These are phyloP conservation scores for Podospora sp. DNA, from an alignment of 495 filamentous ascomycete genomes.

Conservation along the genomic window DNA sequence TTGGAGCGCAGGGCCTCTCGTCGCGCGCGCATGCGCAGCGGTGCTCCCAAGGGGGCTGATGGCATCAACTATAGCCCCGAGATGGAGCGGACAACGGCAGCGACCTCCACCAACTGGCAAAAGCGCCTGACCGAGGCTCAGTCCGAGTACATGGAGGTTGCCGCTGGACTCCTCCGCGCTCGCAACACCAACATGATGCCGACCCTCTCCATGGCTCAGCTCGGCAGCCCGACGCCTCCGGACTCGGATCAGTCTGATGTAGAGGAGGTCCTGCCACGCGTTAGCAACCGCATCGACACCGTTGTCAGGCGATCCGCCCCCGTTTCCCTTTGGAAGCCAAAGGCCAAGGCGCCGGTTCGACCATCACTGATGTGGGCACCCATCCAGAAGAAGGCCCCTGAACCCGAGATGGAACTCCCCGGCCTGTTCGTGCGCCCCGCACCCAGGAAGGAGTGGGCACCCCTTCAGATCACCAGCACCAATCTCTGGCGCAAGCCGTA, in stretches of 20 bases:
- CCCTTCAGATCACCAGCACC: slow-evolving; percentile 42
- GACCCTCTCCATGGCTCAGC: slow-evolving; percentile 37
- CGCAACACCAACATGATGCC: slow-evolving; percentile 45
- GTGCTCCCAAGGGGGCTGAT: slow-evolving; percentile 28
- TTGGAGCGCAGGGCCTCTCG: slow-evolving; percentile 42
- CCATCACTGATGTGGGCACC: slow-evolving; percentile 22
- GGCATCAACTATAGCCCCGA: slow-evolving; percentile 23
- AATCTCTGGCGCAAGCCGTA: slow-evolving; percentile 46
- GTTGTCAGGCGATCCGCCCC: background rate
- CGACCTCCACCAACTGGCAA: slow-evolving; percentile 32
- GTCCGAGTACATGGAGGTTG: slow-evolving; percentile 47
- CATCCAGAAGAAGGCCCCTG: slow-evolving; percentile 15
- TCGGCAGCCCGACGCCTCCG: slow-evolving; percentile 55
- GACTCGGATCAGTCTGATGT: slow-evolving; percentile 44
- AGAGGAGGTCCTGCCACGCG: slow-evolving; percentile 25
- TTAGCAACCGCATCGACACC: slow-evolving; percentile 5
- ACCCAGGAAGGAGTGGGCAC: slow-evolving; percentile 34
- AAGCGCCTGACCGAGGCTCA: slow-evolving; percentile 45
- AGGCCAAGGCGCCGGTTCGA: background rate
- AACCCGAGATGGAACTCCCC: slow-evolving; percentile 29
- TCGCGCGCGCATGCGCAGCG: slow-evolving; percentile 34
- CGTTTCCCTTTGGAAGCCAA: slow-evolving; percentile 31
- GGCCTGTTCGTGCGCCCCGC: slow-evolving; percentile 36
- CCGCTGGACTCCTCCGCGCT: slow-evolving; percentile 40
- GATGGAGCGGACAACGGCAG: slow-evolving; percentile 15